Conservation (phyloP, 441 rosid genomes). For the Bruguiera hainesii region DNA sequence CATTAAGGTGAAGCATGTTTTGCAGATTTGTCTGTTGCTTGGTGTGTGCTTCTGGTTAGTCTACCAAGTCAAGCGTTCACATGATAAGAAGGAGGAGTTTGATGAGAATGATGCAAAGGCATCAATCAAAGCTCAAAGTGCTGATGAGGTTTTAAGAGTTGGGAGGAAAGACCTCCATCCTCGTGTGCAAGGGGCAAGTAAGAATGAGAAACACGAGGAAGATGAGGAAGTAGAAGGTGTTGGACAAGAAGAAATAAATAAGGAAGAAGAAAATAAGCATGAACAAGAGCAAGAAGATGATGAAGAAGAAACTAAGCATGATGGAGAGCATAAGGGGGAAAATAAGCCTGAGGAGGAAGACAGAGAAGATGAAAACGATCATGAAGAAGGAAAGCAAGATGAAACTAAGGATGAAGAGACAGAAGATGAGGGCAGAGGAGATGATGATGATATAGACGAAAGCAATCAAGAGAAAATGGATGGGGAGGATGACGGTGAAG, state of each 20-base stretch:
- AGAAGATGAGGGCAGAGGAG: constrained; percentile 36
- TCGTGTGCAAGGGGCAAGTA: constrained; percentile 28
- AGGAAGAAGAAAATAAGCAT: constrained; percentile 22
- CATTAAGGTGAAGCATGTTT: constrained; percentile 53
- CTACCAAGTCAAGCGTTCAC: constrained; percentile 86
- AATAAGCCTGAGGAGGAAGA: constrained; percentile 33
- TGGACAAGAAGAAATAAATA: constrained; percentile 28
- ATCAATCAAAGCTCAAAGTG: constrained; percentile 24
- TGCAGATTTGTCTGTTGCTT: constrained; percentile 76
- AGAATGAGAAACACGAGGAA: constrained; percentile 32
- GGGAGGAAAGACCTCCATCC: constrained; percentile 67
- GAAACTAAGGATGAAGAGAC: constrained; percentile 31
- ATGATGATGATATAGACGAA: constrained; percentile 50
- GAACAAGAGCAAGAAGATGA: constrained; percentile 25
- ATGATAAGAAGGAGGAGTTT: constrained; percentile 70
- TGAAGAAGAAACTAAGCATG: background rate
- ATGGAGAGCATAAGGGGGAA: constrained; percentile 29
- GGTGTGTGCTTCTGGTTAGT: constrained; percentile 86
- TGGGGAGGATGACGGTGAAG: constrained; percentile 45
- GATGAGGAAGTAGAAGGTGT: constrained; percentile 42
- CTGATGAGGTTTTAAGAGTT: constrained; percentile 29
- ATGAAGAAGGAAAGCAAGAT: constrained; percentile 20
- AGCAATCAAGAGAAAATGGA: constrained; percentile 40
- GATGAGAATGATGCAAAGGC: constrained; percentile 43
- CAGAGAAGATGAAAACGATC: constrained; percentile 1